Evolutionary conservation across 2,329 filamentous ascomycete genomes (phyloP), one percentile per base, ranked within the genome.

Genomic region (Pseudogymnoascus sp.): DNA sequence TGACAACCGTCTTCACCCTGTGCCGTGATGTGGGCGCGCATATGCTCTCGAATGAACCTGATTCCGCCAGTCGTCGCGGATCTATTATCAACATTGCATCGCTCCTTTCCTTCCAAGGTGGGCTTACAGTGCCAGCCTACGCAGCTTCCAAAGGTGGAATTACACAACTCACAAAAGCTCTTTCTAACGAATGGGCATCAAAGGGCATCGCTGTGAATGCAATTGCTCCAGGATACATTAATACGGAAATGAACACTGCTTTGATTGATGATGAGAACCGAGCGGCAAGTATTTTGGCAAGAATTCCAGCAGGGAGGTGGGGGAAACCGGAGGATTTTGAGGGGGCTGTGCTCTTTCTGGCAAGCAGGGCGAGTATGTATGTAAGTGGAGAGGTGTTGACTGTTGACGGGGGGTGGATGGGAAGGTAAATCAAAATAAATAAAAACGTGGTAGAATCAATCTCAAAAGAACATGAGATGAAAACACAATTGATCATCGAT

Each of bases 321-420:
- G 92, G 91, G 0, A 80, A 74, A 7, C 89, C 91, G 0, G 91
- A 95, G 23, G 92, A 97, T 70, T 96, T 96, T 74, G 92, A 92
- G 79, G 92, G 91, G 0, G 86, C 84, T 0, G 82, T 88, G 0
- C 87, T 96, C 28, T 96, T 85, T 70, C 76, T 96, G 66, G 90
- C 90, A 1, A 88, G 89, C 70, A 81, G 78, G 72, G 89, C 87
- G 16, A 90, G 89, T 72, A 83, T 79, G 7, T 96, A 96, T 77
- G 87, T 96, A 38, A 91, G 83, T 68, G 92, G 92, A 0, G 90
- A 96, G 75, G 79, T 91, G 4, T 72, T 96, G 68, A 87, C 89
- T 25, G 90, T 96, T 56, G 92, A 96, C 75, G 92, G 92, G 6
- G 92, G 92, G 10, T 96, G 91, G 91, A 95, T 96, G 91, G 91